These are phyloP conservation scores for Fusarium sp. DNA, from an alignment of 2,329 filamentous ascomycete species.

Conservation along the genomic window DNA sequence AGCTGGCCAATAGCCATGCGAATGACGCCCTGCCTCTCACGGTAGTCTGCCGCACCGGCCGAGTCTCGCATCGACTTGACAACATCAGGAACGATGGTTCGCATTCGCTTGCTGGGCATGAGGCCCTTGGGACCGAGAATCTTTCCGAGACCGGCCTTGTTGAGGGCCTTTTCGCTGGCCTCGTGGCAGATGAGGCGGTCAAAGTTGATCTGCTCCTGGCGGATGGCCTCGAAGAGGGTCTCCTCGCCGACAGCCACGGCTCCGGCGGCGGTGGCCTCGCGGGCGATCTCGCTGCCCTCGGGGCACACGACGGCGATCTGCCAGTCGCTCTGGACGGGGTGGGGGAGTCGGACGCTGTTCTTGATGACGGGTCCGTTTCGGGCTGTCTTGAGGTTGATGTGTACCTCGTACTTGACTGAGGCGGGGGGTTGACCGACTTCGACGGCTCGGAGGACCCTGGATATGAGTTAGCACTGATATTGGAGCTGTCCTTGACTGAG, in stretches of 20 bases:
- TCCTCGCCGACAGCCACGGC: conserved; percentile 89
- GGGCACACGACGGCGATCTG: conserved; percentile 92
- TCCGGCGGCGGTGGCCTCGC: conserved; percentile 81
- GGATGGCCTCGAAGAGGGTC: conserved; percentile 83
- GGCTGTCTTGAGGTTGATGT: conserved; percentile 83
- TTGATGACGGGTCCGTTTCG: conserved; percentile 90
- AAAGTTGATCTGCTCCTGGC: conserved; percentile 82
- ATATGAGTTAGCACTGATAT: conserved; percentile 18
- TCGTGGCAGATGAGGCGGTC: conserved; percentile 90
- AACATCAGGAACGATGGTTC: conserved; percentile 88
- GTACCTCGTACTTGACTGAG: conserved; percentile 87
- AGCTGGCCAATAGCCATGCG: conserved; percentile 92
- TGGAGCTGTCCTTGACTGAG: not conserved
- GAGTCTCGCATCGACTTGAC: conserved; percentile 81
- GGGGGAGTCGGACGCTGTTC: conserved; percentile 87
- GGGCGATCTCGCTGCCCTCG: conserved; percentile 79
- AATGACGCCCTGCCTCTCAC: conserved; percentile 86
- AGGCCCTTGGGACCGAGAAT: conserved; percentile 89
- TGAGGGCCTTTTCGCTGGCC: conserved; percentile 80
- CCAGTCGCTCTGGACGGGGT: conserved; percentile 89
- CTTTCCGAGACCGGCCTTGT: conserved; percentile 82
- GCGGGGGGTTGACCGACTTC: conserved; percentile 87
- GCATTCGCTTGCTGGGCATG: conserved; percentile 91
- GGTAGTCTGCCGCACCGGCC: conserved; percentile 86
- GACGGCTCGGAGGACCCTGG: conserved; percentile 87